Percentiles rank a stretch among this genome's conserved stretches.
Evolutionary conservation across 139 green algal species (phyloP).

Genomic region (Chlamydomonas eustigma): DNA sequence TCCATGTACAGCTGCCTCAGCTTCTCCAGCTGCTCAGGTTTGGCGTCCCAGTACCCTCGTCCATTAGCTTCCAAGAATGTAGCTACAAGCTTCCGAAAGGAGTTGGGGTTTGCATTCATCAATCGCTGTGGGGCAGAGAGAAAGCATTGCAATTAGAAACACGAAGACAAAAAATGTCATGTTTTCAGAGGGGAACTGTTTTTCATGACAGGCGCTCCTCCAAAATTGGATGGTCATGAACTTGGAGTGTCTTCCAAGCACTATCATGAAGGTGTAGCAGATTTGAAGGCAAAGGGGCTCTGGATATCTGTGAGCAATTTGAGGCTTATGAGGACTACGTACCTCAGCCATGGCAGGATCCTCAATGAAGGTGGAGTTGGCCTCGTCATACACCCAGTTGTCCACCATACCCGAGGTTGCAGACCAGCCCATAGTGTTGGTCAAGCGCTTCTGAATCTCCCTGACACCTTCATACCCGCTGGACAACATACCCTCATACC

Average conservation of each 20-base stretch:
- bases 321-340: no score
- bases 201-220: no score
- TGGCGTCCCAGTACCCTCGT: constrained; percentile 90
- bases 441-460: constrained; percentile 99
- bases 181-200: no score
- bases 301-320: no score
- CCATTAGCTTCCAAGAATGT: constrained; percentile 99
- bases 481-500: constrained; percentile 97
- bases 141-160: no score
- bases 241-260: no score
- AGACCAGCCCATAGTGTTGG: constrained; percentile 99
- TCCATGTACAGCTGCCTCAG: constrained; percentile 88
- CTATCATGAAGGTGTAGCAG: no score
- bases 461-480: constrained; percentile 96
- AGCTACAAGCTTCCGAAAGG: constrained; percentile 74
- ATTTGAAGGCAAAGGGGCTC: no score
- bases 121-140: constrained; percentile 52
- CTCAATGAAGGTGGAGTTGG: constrained; percentile 95
- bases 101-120: constrained; percentile 97
- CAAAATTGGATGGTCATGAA: no score
- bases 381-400: constrained; percentile 99
- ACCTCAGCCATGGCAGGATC: constrained; percentile 88
- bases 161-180: no score
- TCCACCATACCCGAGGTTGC: constrained; percentile 91
- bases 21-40: constrained; percentile 89